A percentile compares a stretch with the other conserved stretches of the same genome.
phyloP scores from a whole-genome alignment of 805 yeast species.

The Pichia rugopelliculosa region DNA sequence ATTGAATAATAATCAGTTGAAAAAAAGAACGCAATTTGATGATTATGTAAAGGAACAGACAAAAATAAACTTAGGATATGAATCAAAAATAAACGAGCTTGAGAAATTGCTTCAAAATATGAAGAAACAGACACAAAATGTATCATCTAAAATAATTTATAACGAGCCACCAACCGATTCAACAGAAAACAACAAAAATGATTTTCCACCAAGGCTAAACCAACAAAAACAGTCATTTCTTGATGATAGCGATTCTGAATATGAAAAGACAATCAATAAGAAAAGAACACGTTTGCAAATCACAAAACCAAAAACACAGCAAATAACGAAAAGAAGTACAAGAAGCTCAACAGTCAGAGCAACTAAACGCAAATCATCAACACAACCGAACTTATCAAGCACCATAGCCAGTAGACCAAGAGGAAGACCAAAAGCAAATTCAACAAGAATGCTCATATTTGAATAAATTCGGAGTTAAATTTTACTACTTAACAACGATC shows the following conservation, averaged over 20 bases:
- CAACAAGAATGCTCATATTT: conserved; percentile 5
- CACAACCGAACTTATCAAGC: background rate
- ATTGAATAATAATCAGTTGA: background rate
- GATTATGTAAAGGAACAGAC: background rate
- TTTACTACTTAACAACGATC: background rate
- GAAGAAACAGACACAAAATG: background rate
- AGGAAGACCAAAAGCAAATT: background rate
- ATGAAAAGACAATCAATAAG: background rate
- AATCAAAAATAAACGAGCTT: background rate
- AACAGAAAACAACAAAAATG: background rate
- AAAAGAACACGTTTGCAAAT: background rate
- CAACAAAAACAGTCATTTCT: background rate
- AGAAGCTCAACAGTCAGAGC: background rate
- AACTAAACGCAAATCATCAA: background rate
- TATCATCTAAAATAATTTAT: background rate
- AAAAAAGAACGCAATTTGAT: too few relatives aligned
- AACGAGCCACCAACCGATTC: background rate
- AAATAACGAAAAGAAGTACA: background rate
- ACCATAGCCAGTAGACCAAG: background rate
- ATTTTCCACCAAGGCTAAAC: background rate
- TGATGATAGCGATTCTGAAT: background rate
- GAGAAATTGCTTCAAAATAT: background rate
- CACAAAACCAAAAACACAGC: background rate
- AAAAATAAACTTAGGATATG: background rate
- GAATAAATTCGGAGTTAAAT: background rate